Conservation (phyloP, 805 yeast genomes). For the Myxozyma neotropica region DNA sequence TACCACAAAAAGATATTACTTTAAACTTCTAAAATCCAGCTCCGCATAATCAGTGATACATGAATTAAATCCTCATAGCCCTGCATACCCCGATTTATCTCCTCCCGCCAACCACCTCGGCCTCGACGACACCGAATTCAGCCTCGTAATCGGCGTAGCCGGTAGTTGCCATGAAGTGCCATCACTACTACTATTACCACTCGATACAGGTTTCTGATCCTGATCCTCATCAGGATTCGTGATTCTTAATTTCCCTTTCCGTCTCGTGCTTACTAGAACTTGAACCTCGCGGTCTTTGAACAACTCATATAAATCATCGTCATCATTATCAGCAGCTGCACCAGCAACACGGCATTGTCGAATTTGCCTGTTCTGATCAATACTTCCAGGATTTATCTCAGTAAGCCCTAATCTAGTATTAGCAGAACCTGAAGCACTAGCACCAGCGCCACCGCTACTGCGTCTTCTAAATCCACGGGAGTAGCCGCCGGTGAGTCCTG, state of each 20-base stretch:
- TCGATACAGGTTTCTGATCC: neutral
- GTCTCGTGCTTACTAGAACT: constrained; percentile 66
- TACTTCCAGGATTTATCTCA: neutral
- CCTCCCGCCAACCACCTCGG: constrained; percentile 14
- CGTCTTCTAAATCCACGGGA: constrained; percentile 21
- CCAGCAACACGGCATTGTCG: neutral
- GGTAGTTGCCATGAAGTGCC: neutral
- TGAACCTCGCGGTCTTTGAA: constrained; percentile 65
- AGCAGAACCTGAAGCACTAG: neutral
- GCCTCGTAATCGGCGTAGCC: neutral
- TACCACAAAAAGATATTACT: too few relatives aligned
- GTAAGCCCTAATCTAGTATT: constrained; percentile 14
- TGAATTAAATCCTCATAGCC: neutral
- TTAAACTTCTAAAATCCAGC: too few relatives aligned
- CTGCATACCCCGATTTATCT: neutral
- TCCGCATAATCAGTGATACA: too few relatives aligned
- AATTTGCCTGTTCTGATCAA: neutral
- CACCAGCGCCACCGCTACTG: constrained; percentile 19
- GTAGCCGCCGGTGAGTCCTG: constrained; percentile 3
- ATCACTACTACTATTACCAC: neutral
- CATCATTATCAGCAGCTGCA: constrained; percentile 43
- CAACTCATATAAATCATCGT: constrained; percentile 37
- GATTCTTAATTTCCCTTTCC: constrained; percentile 61
- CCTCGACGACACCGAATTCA: constrained; percentile 1
- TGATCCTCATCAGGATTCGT: constrained; percentile 57